Evolutionary conservation across 345 rosid species (phyloP), one percentile per base, ranked within the genome.

Genomic region (Crucihimalaya himalaica): DNA sequence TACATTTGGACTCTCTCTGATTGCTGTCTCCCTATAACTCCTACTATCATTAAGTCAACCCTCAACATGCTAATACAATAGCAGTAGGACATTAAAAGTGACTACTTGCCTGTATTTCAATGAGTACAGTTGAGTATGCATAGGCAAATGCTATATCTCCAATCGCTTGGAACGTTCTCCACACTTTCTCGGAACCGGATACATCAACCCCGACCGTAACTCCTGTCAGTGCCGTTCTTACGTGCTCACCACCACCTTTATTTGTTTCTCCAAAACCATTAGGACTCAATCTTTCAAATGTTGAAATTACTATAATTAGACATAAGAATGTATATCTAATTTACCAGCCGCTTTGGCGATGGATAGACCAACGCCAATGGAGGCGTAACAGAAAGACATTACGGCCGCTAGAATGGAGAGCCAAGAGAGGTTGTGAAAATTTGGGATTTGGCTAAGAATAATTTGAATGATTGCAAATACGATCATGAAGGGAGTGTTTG

Each of bases 91-190:
- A 42, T 58, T 70, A 15, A 18, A 18, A 27, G 34, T 29, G 58
- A 73, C 43, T 5, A 53, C 81, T 82, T 81, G 73, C 97, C 94
- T 91, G 96, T 37, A 93, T 93, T 71, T 93, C 98, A 14, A 88
- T 75, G 8, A 93, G 92, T 20, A 93, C 87, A 2, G 88, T 86
- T 6, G 97, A 85, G 78, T 54, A 93, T 19, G 96, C 91, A 56
- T 87, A 93, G 34, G 98, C 96, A 76, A 93, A 93, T 11, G 98
- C 96, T 23, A 93, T 83, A 67, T 93, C 86, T 14, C 98, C 97
- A 5, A 90, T 66, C 0, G 97, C 87, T 71, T 84, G 93, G 75
- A 93, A 89, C 7, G 90, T 69, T 43, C 73, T 83, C 98, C 97
- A 90, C n/a, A 91, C 80, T 82, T 93, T 93, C 68, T 89, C 85